Conservation (phyloP, 768 basidiomycete genomes). For the Russula griseocarnosa region DNA sequence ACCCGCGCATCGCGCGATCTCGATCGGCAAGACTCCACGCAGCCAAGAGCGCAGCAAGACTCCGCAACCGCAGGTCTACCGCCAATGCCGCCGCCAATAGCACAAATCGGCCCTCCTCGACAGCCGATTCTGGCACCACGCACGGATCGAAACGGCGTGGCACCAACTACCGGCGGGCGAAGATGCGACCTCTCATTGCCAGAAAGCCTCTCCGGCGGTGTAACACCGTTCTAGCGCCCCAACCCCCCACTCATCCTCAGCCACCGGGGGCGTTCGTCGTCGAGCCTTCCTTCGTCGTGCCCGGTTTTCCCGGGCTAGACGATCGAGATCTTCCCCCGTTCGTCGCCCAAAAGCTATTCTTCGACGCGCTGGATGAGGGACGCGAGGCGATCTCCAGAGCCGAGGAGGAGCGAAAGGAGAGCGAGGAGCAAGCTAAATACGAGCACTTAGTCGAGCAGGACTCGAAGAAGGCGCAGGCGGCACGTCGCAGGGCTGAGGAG, state of each 20-base stretch:
- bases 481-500: neutral
- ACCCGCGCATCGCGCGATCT: conserved; percentile 6
- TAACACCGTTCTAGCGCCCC: neutral
- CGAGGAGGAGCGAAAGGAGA: neutral
- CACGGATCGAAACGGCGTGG: neutral
- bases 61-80: neutral
- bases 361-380: conserved; percentile 7
- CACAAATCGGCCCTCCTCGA: neutral
- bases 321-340: neutral
- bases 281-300: neutral
- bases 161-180: neutral
- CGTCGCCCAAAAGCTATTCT: conserved; percentile 6
- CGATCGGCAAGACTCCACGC: conserved; percentile 17
- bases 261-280: conserved; percentile 5
- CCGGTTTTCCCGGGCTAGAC: neutral
- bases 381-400: conserved; percentile 1
- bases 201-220: conserved; percentile 9
- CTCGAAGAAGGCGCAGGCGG: conserved; percentile 1
- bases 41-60: conserved; percentile 1
- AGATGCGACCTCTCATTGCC: neutral
- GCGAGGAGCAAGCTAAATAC: neutral
- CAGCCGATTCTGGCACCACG: too few relatives aligned
- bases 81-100: too few relatives aligned
- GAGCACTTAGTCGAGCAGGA: neutral
- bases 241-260: neutral